Evolutionary conservation across 331 rosid genomes (phyloP).

Genomic region (Malus hybrid): DNA sequence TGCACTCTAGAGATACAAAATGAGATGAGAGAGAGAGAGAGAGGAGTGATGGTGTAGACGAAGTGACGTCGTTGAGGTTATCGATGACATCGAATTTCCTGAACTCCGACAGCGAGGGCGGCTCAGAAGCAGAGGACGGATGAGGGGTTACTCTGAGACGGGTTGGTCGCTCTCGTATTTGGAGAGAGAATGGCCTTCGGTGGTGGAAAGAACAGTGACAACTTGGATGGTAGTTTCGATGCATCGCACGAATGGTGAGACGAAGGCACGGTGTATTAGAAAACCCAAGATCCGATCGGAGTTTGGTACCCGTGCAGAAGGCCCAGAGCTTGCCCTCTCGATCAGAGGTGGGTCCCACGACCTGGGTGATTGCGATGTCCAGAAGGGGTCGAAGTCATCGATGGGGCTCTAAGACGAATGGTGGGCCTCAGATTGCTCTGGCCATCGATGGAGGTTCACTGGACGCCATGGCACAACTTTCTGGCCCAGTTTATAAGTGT

Average conservation of each 20-base stretch:
- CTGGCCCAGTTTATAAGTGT: no score
- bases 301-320: conserved; percentile 42
- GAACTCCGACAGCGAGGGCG: no score
- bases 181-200: conserved; percentile 2
- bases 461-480: no score
- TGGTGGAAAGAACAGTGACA: conserved; percentile 44
- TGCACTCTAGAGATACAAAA: neutral
- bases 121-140: no score
- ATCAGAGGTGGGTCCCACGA: conserved; percentile 83
- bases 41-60: no score
- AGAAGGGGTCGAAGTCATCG: conserved; percentile 48
- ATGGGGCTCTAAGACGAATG: conserved; percentile 78
- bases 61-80: no score
- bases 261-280: conserved; percentile 56
- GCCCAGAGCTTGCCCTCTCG: conserved; percentile 53
- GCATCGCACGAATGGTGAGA: conserved; percentile 90
- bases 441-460: no score
- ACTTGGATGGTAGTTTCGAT: conserved; percentile 68
- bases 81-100: no score
- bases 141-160: neutral
- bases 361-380: conserved; percentile 39
- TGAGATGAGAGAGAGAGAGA: neutral
- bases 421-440: neutral
- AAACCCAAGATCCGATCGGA: conserved; percentile 36
- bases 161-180: neutral